These are phyloP conservation scores for Apiospora kogelbergensis DNA, from an alignment of 2,329 filamentous ascomycete species.

Conservation along the genomic window DNA sequence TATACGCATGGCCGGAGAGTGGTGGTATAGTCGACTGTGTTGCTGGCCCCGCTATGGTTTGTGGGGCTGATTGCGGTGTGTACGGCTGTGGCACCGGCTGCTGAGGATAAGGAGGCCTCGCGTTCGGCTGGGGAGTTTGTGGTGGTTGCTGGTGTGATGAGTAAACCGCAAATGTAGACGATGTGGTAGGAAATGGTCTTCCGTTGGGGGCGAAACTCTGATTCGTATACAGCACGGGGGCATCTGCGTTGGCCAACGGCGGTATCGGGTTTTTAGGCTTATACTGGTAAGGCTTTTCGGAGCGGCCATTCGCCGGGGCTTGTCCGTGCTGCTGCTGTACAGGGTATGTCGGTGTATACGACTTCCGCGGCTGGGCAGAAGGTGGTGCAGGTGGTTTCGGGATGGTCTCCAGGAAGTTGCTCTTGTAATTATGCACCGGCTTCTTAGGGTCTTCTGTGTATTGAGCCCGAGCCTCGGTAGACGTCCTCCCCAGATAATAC, in stretches of 20 bases:
- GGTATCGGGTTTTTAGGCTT: conserved; percentile 29
- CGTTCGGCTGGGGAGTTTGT: conserved; percentile 13
- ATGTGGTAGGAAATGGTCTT: conserved; percentile 16
- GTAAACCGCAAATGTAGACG: conserved; percentile 13
- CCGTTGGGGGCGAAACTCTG: conserved; percentile 36
- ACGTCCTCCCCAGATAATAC: conserved; percentile 83
- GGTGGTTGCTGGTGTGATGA: conserved; percentile 7
- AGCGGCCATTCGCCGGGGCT: conserved; percentile 16
- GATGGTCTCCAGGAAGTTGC: conserved; percentile 72
- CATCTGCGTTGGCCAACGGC: neutral
- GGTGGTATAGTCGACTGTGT: conserved; percentile 12
- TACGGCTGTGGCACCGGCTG: conserved; percentile 13
- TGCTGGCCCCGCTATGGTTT: conserved; percentile 11
- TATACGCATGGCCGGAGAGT: neutral
- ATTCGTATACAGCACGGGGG: conserved; percentile 27
- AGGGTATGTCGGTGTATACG: conserved; percentile 28
- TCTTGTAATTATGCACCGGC: conserved; percentile 64
- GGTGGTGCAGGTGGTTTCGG: conserved; percentile 44
- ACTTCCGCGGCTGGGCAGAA: conserved; percentile 24
- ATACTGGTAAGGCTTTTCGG: conserved; percentile 35
- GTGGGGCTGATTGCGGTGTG: conserved; percentile 9
- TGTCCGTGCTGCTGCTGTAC: conserved; percentile 16
- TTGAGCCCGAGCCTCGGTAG: conserved; percentile 86
- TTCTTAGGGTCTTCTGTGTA: conserved; percentile 76
- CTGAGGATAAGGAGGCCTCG: conserved; percentile 9